Evolutionary conservation across 805 yeast species (phyloP), one percentile per base, ranked within the genome.

Genomic region (Kluyveromyces starmeri): DNA sequence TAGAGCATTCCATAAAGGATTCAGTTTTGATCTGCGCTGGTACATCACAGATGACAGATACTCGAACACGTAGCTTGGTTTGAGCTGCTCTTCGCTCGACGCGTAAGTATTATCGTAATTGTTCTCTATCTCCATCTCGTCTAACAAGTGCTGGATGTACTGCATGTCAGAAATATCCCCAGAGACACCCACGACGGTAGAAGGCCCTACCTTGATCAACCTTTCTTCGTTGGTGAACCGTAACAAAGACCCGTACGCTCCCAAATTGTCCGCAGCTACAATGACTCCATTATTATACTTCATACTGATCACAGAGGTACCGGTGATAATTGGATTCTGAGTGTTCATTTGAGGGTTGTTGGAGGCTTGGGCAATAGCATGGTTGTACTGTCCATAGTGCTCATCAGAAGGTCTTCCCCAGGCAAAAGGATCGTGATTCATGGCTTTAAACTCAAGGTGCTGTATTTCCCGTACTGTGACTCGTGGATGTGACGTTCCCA

Each of bases 151-250:
- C 52, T 79, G 78, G 40, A 92, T 61, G 41, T 84, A 75, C 62
- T 92, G 98, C 65, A 89, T 70, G 62, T 92, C 99, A 30, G 94
- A 80, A 28, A 92, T 74, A 58, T 92, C 99, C 33, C 99, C 99
- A 32, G 94, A 78, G 21, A 88, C 65, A 32, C 97, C 99, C 32
- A 92, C 96, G 33, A 86, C 77, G 1, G 96, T 83, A 42, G 80
- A 79, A 11, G 70, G 61, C 12, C 97, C 98, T 19, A 89, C 94
- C 38, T 73, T 73, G 51, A 86, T 63, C 49, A 92, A 65, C 56
- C 99, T 78, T 58, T 89, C 94, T 40, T 83, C 70, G 58, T 88
- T 77, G 41, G 72, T 79, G 63, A 89, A 83, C 49, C 96, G 73
- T 42, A 94, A 76, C 44, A 92, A 67, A 2, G 96, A 85, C 0